Percentiles rank a stretch among this genome's conserved stretches.
These are phyloP conservation scores for Carex cristatella DNA, from an alignment of 176 grass and related monocot species.

Conservation along the genomic window DNA sequence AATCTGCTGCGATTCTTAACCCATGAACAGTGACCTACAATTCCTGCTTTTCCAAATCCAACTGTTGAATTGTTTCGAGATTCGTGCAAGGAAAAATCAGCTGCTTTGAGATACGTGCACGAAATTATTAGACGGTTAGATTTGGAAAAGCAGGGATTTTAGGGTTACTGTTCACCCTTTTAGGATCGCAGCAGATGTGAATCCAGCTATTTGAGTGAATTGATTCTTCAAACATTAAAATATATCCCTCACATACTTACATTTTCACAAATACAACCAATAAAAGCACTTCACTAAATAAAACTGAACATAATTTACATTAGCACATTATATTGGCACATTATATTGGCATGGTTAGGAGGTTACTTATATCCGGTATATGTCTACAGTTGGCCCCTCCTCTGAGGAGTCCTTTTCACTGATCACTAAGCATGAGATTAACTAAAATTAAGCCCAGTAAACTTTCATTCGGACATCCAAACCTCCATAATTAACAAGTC, in stretches of 20 bases:
- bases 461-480: neutral
- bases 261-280: neutral
- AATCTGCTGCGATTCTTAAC: too few species aligned
- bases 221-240: neutral
- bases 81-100: too few species aligned
- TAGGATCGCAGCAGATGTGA: too few species aligned
- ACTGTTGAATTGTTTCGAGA: too few species aligned
- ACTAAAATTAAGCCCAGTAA: neutral
- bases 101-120: too few species aligned
- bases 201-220: too few species aligned
- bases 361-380: neutral
- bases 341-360: neutral
- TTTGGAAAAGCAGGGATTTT: too few species aligned
- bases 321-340: neutral
- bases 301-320: neutral
- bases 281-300: neutral
- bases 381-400: neutral
- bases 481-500: neutral
- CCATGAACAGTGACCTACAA: too few species aligned
- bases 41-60: too few species aligned
- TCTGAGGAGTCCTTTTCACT: neutral
- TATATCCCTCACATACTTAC: neutral
- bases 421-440: neutral
- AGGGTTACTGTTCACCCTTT: too few species aligned
- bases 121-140: too few species aligned